Conservation (phyloP, 768 basidiomycete genomes). For the Tylopilus felleus region DNA sequence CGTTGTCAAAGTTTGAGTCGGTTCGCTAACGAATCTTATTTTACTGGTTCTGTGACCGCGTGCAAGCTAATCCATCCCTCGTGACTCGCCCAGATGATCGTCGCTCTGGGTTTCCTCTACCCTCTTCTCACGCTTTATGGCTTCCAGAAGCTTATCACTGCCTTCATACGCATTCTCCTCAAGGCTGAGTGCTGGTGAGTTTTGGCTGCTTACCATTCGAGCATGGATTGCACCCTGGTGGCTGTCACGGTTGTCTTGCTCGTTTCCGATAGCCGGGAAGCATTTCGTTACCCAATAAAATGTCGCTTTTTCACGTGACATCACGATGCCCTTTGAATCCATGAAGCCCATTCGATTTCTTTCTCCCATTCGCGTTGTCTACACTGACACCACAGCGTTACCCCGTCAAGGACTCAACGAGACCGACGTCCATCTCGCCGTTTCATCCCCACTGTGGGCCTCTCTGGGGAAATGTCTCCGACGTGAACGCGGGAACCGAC, state of each 20-base stretch:
- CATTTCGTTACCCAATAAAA: background rate
- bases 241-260: background rate
- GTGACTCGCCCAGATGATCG: slow-evolving; percentile 15
- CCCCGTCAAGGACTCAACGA: slow-evolving; percentile 15
- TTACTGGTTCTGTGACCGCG: background rate
- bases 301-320: background rate
- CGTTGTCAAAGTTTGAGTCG: background rate
- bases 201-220: background rate
- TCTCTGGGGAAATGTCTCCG: slow-evolving; percentile 38
- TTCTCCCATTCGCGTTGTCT: slow-evolving; percentile 5
- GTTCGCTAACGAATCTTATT: background rate
- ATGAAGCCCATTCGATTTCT: background rate
- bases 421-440: slow-evolving; percentile 40
- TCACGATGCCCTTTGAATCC: background rate
- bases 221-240: background rate
- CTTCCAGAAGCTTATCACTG: slow-evolving; percentile 11
- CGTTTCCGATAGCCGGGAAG: background rate
- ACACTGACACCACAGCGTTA: slow-evolving; percentile 5
- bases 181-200: slow-evolving; percentile 13
- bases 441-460: slow-evolving; percentile 44
- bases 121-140: slow-evolving; percentile 20
- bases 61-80: background rate
- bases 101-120: slow-evolving; percentile 19
- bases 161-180: slow-evolving; percentile 3
- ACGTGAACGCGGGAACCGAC: slow-evolving; percentile 48